Percentiles rank a stretch among this genome's conserved stretches.
Conservation (phyloP, 2,329 filamentous ascomycete genomes). For the Diaporthe destruens region DNA sequence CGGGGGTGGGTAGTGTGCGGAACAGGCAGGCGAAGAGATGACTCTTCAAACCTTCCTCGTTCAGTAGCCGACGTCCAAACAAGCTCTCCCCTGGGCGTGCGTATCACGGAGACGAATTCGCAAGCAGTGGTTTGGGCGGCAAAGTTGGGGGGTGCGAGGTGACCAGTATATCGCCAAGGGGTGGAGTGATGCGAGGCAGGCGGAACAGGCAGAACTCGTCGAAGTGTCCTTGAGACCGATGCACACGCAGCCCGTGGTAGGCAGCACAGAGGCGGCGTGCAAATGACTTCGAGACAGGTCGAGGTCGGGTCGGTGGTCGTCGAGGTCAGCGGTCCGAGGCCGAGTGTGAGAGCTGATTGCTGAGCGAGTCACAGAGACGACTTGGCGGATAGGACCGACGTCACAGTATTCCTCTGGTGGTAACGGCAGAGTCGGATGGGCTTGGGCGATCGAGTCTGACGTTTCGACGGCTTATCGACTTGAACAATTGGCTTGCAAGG, state of each 20-base stretch:
- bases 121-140: neutral
- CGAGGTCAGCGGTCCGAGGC: conserved; percentile 36
- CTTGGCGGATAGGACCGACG: conserved; percentile 33
- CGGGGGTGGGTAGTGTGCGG: conserved; percentile 53
- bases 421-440: conserved; percentile 2
- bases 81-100: neutral
- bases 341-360: conserved; percentile 28
- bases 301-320: conserved; percentile 36
- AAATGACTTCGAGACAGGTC: conserved; percentile 39
- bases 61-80: conserved; percentile 42
- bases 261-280: conserved; percentile 34
- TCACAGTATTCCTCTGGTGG: conserved; percentile 35
- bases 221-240: conserved; percentile 7
- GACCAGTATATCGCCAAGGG: conserved; percentile 29
- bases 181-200: conserved; percentile 5
- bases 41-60: conserved; percentile 58
- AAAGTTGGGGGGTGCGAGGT: conserved; percentile 12
- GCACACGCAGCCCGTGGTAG: conserved; percentile 23
- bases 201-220: neutral
- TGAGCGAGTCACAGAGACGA: conserved; percentile 36
- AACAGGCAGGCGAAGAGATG: conserved; percentile 61
- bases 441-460: conserved; percentile 23
- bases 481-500: conserved; percentile 35
- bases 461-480: conserved; percentile 32
- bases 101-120: conserved; percentile 6